Evolutionary conservation across 768 basidiomycete genomes (phyloP).

Genomic region (Auricularia heimuer): DNA sequence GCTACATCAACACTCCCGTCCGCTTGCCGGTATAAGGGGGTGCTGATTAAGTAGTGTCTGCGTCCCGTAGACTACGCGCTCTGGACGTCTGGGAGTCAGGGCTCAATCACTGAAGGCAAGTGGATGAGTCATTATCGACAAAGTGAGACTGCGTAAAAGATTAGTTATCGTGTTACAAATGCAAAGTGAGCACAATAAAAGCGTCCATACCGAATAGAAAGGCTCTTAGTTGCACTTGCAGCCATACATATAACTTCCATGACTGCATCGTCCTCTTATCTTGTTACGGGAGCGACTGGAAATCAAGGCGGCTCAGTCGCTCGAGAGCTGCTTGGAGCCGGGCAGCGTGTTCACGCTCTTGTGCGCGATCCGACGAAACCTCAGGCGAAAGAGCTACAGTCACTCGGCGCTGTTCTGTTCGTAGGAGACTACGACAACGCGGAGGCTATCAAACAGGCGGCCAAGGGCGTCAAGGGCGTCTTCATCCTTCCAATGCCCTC

Average conservation of each 20-base stretch:
- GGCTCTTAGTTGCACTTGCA: too few relatives aligned
- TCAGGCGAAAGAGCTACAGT: neutral
- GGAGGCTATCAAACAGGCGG: neutral
- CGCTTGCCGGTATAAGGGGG: too few relatives aligned
- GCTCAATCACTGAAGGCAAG: too few relatives aligned
- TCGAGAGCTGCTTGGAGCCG: neutral
- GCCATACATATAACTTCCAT: neutral
- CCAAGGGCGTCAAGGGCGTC: neutral
- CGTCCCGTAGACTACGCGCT: too few relatives aligned
- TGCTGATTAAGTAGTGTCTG: too few relatives aligned
- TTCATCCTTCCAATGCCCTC: neutral
- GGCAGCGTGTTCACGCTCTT: neutral
- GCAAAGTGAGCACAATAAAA: too few relatives aligned
- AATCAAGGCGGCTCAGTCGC: neutral
- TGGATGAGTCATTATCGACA: too few relatives aligned
- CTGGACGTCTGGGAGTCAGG: too few relatives aligned
- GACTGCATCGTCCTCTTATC: neutral
- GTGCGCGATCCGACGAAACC: neutral
- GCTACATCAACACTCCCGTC: too few relatives aligned
- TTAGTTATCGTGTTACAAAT: too few relatives aligned
- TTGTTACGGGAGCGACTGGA: neutral
- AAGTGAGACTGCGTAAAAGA: too few relatives aligned
- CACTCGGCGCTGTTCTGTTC: neutral
- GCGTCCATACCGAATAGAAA: too few relatives aligned
- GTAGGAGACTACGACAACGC: neutral